Evolutionary conservation across 441 rosid species (phyloP).

Genomic region (Dalechampia spathulata): DNA sequence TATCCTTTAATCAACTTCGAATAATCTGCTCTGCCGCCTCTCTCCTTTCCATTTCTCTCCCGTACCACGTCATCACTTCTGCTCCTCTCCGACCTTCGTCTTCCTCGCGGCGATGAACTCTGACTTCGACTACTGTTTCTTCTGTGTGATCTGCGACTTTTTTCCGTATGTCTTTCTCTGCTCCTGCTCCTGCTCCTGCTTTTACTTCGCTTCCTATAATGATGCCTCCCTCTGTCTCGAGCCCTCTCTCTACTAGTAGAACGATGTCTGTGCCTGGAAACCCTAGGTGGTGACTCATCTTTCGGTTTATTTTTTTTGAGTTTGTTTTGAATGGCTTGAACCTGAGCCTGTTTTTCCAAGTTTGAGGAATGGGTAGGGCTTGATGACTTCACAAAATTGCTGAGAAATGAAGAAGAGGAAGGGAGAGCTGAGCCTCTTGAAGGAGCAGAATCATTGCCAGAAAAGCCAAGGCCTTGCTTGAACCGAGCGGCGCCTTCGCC

Average conservation of each 20-base stretch:
- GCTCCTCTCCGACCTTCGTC: slow-evolving; percentile 33
- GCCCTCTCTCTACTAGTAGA: slow-evolving; percentile 35
- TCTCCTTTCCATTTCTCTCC: slow-evolving; percentile 27
- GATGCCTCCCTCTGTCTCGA: too few species aligned
- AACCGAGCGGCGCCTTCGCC: slow-evolving; percentile 96
- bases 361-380: slow-evolving; percentile 41
- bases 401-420: slow-evolving; percentile 58
- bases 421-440: slow-evolving; percentile 40
- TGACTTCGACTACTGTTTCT: slow-evolving; percentile 22
- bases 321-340: slow-evolving; percentile 61
- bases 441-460: slow-evolving; percentile 36
- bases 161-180: slow-evolving; percentile 4
- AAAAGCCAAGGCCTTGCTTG: slow-evolving; percentile 93
- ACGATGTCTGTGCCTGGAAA: slow-evolving; percentile 30
- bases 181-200: slow-evolving; percentile 11
- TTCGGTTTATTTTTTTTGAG: slow-evolving; percentile 44
- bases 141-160: slow-evolving; percentile 22
- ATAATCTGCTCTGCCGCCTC: slow-evolving; percentile 39
- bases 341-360: slow-evolving; percentile 49
- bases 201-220: slow-evolving; percentile 17
- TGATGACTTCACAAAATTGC: slow-evolving; percentile 64
- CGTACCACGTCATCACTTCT: slow-evolving; percentile 12
- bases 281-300: slow-evolving; percentile 29
- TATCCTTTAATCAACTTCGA: slow-evolving; percentile 57
- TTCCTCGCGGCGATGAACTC: slow-evolving; percentile 22